Base-by-base conservation (phyloP, 2,329 filamentous ascomycete species). In the Microcyclospora pomicola region DNA sequence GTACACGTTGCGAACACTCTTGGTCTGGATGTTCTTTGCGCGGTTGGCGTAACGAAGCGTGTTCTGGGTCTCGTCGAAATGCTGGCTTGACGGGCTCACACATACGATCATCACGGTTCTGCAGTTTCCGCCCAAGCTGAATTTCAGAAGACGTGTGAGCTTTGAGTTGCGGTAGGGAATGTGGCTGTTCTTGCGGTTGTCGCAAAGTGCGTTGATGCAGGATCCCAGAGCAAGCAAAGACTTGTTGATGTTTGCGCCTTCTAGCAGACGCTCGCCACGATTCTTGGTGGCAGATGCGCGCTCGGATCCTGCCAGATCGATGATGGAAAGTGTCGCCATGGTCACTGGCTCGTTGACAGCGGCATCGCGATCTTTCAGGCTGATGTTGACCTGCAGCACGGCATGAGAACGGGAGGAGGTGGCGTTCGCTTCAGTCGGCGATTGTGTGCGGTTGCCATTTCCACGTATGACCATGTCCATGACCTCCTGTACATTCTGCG, bases 71-170 rank as follows among this genome's bases (percentile, higher is more conserved):
- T 98, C 91, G 59, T 98, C 91, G 51, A 91, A 98, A 62, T 98
- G 91, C 5, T 83, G 82, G 54, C 91, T 96, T 1, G 86, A 95
- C 1, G 91, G 91, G 50, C 87, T 95, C 38, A 98, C 84, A 54
- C 91, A 98, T 16, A 98, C 91, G 59, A 98, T 96, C 91, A 98
- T 98, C 58, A 98, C 91, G 0, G 91, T 98, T 63, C 87, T 92
- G 71, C 91, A 98, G 61, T 98, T 98, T 2, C 91, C 91, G 24
- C 91, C 91, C 0, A 98, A 74, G 0, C 88, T 94, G 63, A 98
- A 98, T 54, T 98, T 98, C 38, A 98, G 73, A 4, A 98, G 69
- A 37, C 91, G 79, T 0, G 91, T 98, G 38, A 98, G 77, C 55
- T 96, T 98, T 46, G 88, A 96, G 65, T 98, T 96, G 51, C 91